Evolutionary conservation across 2,329 filamentous ascomycete genomes (phyloP), one percentile per base, ranked within the genome.

Genomic region (Aspergillus sp.): DNA sequence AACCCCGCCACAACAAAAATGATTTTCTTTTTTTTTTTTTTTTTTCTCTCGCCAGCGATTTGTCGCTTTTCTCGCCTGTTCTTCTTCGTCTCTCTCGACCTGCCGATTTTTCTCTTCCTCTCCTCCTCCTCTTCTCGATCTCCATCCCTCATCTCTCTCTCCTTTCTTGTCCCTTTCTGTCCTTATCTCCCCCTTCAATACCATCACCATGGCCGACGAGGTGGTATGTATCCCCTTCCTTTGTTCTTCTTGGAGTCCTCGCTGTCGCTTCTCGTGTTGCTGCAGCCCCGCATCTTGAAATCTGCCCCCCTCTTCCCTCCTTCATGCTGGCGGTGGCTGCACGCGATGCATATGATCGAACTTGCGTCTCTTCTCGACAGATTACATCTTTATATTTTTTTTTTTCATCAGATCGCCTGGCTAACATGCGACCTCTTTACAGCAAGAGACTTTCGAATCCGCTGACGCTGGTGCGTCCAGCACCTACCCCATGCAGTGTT

Each of bases 401-500:
- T 31, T 46, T 31, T 26, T 24, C 52, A 16, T 39, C 45, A 42
- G 45, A 52, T 52, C 14, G 53, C 12, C 50, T 26, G 12, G 47
- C 64, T 60, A 62, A 60, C 62, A 65, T 59, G 52, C 29, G 55
- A 47, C 65, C 49, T 45, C 1, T 32, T 11, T 71, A 85, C 87
- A 90, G 80, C 85, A 90, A 75, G 81, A 88, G 78, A 87, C 84
- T 80, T 98, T 98, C 87, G 92, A 96, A 71, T 90, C 87, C 82
- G 92, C 89, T 85, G 92, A 97, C 85, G 93, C 96, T 80, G 96
- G 95, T 82, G 94, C 95, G 75, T 98, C 95, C 72, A 78, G 84
- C 77, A 99, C 95, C 78, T 97, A 79, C 85, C 95, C 95, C 74
- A 96, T 96, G 92, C 95, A 99, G 87, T 99, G 95, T 84, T 99